These are phyloP conservation scores for Quercus robur DNA, from an alignment of 306 rosid species.

Conservation along the genomic window DNA sequence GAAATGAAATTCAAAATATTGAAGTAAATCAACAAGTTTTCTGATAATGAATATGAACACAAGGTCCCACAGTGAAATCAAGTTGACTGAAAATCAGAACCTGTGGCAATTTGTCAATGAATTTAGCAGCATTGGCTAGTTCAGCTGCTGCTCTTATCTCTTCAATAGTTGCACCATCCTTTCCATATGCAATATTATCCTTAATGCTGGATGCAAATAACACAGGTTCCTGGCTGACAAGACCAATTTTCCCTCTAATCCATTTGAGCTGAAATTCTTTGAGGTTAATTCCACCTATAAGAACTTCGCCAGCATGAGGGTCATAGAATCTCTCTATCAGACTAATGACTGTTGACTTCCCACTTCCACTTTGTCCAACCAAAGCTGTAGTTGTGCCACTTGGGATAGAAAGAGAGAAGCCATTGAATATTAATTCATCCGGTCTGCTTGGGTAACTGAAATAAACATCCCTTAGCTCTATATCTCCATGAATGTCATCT, in stretches of 20 bases:
- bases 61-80: conserved; percentile 2
- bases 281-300: conserved; percentile 39
- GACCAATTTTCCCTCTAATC: conserved; percentile 39
- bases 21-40: neutral
- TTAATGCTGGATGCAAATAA: conserved; percentile 42
- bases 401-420: conserved; percentile 47
- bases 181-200: conserved; percentile 46
- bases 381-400: conserved; percentile 58
- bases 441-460: conserved; percentile 32
- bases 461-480: conserved; percentile 24
- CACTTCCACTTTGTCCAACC: conserved; percentile 55
- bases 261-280: conserved; percentile 42
- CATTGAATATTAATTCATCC: conserved; percentile 24
- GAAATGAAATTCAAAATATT: neutral
- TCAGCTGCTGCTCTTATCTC: conserved; percentile 39
- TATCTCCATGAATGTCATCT: conserved; percentile 25
- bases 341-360: conserved; percentile 46
- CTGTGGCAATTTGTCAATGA: conserved; percentile 43
- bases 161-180: conserved; percentile 37
- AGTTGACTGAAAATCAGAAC: conserved; percentile 5
- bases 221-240: conserved; percentile 51
- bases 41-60: neutral
- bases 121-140: conserved; percentile 43
- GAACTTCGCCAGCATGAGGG: conserved; percentile 44
- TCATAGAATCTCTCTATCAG: conserved; percentile 50